Conservation (phyloP, 2,329 filamentous ascomycete genomes). For the Aspergillus sp. region DNA sequence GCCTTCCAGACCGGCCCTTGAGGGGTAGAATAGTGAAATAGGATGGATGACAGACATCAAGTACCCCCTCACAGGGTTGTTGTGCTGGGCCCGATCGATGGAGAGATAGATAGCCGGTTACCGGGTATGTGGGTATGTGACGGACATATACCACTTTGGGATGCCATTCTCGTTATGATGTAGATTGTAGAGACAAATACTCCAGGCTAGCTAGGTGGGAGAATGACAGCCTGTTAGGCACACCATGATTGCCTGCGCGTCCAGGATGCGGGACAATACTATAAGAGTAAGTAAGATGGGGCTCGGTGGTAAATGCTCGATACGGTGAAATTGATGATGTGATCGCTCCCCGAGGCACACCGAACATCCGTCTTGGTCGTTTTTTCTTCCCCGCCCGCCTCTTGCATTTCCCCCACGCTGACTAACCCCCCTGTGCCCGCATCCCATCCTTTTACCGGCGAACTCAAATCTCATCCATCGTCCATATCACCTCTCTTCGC, state of each 20-base stretch:
- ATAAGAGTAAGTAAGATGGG: no score
- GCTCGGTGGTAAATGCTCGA: no score
- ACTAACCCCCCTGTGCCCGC: constrained; percentile 10
- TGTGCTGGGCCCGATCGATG: not conserved
- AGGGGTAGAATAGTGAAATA: not conserved
- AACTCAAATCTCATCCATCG: constrained; percentile 1
- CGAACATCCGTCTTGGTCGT: constrained; percentile 6
- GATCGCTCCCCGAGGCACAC: not conserved
- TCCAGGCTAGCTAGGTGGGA: no score
- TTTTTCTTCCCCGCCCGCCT: constrained; percentile 10
- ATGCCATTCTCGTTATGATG: no score
- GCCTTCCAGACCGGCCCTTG: no score
- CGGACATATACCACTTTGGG: not conserved
- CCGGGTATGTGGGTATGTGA: not conserved
- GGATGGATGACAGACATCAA: not conserved
- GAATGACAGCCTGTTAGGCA: no score
- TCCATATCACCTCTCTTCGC: constrained; percentile 5
- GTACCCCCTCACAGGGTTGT: not conserved
- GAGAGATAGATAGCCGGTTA: not conserved
- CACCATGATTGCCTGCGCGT: no score
- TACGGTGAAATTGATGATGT: not conserved
- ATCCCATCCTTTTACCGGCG: constrained; percentile 10
- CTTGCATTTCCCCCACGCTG: constrained; percentile 9
- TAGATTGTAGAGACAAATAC: no score
- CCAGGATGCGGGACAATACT: no score